phyloP scores from a whole-genome alignment of 768 basidiomycete genomes.

The Auricularia cornea region DNA sequence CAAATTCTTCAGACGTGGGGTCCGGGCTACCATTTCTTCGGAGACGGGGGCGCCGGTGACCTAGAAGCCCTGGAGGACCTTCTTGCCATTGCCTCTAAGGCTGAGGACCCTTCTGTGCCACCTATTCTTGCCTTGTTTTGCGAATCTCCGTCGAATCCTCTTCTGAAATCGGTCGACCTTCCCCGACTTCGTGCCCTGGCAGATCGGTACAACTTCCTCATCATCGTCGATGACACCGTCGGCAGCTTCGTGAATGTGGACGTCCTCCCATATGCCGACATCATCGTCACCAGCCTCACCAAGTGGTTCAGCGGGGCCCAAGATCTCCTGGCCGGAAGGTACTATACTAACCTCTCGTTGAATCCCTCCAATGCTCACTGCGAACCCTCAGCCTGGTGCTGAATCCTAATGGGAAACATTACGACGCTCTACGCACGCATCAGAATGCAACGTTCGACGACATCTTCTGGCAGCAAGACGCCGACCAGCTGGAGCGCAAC shows the following conservation, averaged over 20 bases:
- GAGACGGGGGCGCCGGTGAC: conserved; percentile 33
- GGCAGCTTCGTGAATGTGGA: conserved; percentile 46
- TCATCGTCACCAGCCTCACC: conserved; percentile 43
- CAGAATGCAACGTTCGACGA: conserved; percentile 46
- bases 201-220: conserved; percentile 38
- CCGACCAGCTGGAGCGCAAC: conserved; percentile 46
- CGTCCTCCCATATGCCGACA: conserved; percentile 36
- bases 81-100: too few species aligned
- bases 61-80: conserved; percentile 25
- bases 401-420: conserved; percentile 34
- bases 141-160: conserved; percentile 47
- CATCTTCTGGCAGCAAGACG: conserved; percentile 40
- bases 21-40: conserved; percentile 40
- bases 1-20: conserved; percentile 46
- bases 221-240: conserved; percentile 48
- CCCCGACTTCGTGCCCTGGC: conserved; percentile 33
- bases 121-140: conserved; percentile 39
- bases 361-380: neutral
- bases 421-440: conserved; percentile 22
- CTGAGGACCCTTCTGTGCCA: conserved; percentile 11
- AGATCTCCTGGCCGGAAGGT: conserved; percentile 52
- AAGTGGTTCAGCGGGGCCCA: conserved; percentile 47
- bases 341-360: neutral
- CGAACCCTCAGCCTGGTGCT: conserved; percentile 33
- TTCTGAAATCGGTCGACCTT: conserved; percentile 39